Evolutionary conservation across 129 eudicot species (phyloP).

Genomic region (Oenanthe sinensis): DNA sequence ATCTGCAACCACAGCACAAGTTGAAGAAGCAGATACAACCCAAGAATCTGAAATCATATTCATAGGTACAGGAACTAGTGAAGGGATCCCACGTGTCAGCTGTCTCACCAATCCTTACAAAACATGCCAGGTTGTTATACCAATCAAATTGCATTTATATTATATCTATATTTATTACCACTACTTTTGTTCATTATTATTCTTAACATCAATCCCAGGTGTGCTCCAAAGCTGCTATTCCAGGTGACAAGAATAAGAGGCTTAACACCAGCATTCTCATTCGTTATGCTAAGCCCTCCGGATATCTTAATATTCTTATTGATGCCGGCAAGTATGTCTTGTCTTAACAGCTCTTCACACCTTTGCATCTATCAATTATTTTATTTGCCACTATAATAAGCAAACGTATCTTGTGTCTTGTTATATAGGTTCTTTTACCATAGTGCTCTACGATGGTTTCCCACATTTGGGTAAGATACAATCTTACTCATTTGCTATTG

Average conservation of each 20-base stretch:
- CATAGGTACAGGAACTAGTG: slow-evolving; percentile 97
- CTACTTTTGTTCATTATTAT: background rate
- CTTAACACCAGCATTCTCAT: slow-evolving; percentile 89
- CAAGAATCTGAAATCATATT: slow-evolving; percentile 78
- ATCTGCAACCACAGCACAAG: slow-evolving; percentile 25
- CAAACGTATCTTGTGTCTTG: background rate
- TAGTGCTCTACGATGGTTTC: slow-evolving; percentile 94
- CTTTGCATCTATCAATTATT: background rate
- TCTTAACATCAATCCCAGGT: slow-evolving; percentile 30
- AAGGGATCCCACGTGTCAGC: slow-evolving; percentile 98
- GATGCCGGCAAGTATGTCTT: slow-evolving; percentile 97
- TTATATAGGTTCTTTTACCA: slow-evolving; percentile 89
- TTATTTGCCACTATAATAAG: background rate
- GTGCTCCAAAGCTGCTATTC: slow-evolving; percentile 72
- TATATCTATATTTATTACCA: no score
- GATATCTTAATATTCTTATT: slow-evolving; percentile 65
- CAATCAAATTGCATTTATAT: background rate
- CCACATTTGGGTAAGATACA: slow-evolving; percentile 64
- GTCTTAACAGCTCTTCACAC: slow-evolving; percentile 20
- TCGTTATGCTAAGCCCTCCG: slow-evolving; percentile 53
- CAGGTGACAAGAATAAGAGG: slow-evolving; percentile 73
- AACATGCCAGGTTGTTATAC: slow-evolving; percentile 45
- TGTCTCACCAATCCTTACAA: slow-evolving; percentile 78
- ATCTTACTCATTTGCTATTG: background rate
- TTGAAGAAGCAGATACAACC: slow-evolving; percentile 20